Evolutionary conservation across 129 eudicot genomes (phyloP), one percentile per base, ranked within the genome.

Genomic region (Tanacetum coccineum): DNA sequence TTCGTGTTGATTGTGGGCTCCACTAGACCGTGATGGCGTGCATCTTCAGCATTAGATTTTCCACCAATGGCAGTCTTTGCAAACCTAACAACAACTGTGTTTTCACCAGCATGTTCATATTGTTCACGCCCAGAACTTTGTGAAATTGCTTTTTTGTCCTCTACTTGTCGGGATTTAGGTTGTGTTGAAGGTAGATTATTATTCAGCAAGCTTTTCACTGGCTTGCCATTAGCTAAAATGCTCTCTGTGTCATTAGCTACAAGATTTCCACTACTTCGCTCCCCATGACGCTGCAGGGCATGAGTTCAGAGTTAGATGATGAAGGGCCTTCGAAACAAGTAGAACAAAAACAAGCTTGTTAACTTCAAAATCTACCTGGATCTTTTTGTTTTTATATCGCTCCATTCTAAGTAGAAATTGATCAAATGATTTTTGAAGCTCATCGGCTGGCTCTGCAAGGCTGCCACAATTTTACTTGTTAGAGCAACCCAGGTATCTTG

Each of bases 1-100:
- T 76, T 88, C 17, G 89, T 93, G 85, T 88, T 93, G 52, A 93
- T 81, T 26, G 99, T 89, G 28, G 99, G 99, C 59, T 93, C 99
- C 74, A 93, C 96, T 3, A 93, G 84, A 59, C 99, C 99, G 55
- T 93, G 92, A 81, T 93, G 99, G 55, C 93, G 80, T 76, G 96
- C 92, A 86, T 89, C 88, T 84, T 93, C 98, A 63, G 92, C 89
- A 67, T 74, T 59, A 39, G 98, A 84, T 82, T 75, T 86, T 48
- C 92, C 92, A 69, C 75, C 80, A 51, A 88, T 76, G 13, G 90
- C 98, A 58, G 87, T 84, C 77, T 83, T 92, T 45, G 85, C 82
- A 80, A 93, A 87, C 60, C 82, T 91, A 56, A 72, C 83, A 67
- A 91, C 92, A 72, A 85, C 80, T 36, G 96, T 85, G 70, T 87